Evolutionary conservation across 345 rosid species (phyloP).

Genomic region (Gossypioides kirkii): DNA sequence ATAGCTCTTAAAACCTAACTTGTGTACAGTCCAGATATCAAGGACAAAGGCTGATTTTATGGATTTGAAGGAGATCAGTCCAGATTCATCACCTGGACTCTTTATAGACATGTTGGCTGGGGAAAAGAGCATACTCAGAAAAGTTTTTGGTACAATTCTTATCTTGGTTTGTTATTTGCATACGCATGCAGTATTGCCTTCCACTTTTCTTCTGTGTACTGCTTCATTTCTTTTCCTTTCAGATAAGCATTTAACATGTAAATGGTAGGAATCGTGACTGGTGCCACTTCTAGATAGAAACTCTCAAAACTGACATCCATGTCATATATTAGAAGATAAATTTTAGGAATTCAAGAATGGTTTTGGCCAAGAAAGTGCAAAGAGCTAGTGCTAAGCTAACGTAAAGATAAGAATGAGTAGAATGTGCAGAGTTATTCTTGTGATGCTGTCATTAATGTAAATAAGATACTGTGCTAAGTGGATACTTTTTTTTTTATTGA

Average conservation of each 20-base stretch:
- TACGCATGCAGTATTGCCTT: not conserved
- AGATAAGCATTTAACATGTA: not conserved
- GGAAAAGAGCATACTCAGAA: slow-evolving; percentile 67
- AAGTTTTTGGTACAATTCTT: slow-evolving; percentile 66
- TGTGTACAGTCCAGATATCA: slow-evolving; percentile 94
- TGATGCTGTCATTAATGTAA: not conserved
- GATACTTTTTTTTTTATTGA: not conserved
- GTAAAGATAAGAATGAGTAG: not conserved
- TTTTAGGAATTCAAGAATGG: not conserved
- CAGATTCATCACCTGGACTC: slow-evolving; percentile 54
- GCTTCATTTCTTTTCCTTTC: not conserved
- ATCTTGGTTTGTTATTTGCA: not conserved
- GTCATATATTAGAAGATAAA: not conserved
- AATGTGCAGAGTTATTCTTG: not conserved
- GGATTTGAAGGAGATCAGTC: slow-evolving; percentile 62
- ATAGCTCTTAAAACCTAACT: slow-evolving; percentile 63
- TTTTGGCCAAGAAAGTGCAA: not conserved
- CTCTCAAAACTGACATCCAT: not conserved
- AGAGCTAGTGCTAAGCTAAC: not conserved
- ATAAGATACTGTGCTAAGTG: not conserved
- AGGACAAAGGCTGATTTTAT: slow-evolving; percentile 66
- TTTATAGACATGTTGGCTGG: slow-evolving; percentile 64
- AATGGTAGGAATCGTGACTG: not conserved
- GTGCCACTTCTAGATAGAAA: not conserved
- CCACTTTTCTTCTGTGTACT: not conserved